Conservation (phyloP, 805 yeast genomes). For the Debaryomyces hansenii region DNA sequence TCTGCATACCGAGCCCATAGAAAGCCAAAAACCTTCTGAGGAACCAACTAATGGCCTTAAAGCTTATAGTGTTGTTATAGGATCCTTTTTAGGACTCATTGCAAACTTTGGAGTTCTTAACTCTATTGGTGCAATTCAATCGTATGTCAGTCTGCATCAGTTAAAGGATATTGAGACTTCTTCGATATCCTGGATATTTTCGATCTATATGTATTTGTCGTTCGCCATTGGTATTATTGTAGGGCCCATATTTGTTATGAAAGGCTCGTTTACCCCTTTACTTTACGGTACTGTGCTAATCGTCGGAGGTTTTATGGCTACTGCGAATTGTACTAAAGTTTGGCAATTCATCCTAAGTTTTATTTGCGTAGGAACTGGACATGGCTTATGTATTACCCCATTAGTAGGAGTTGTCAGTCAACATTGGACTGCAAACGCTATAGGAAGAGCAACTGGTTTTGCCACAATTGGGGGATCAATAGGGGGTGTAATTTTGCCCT, state of each 20-base stretch:
- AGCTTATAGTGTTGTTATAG: slow-evolving; percentile 59
- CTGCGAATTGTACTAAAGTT: slow-evolving; percentile 52
- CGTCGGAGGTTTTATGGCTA: slow-evolving; percentile 52
- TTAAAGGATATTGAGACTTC: slow-evolving; percentile 45
- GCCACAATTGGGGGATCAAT: slow-evolving; percentile 33
- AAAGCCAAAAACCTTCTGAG: neutral
- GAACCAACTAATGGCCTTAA: slow-evolving; percentile 45
- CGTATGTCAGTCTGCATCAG: slow-evolving; percentile 58
- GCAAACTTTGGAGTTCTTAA: slow-evolving; percentile 59
- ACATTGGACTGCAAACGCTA: slow-evolving; percentile 60
- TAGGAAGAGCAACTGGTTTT: slow-evolving; percentile 46
- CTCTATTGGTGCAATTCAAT: slow-evolving; percentile 61
- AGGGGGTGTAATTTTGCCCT: slow-evolving; percentile 29
- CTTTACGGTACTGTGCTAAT: slow-evolving; percentile 41
- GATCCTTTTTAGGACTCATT: slow-evolving; percentile 56
- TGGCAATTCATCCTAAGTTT: slow-evolving; percentile 65
- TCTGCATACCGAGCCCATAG: neutral
- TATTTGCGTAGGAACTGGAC: slow-evolving; percentile 56
- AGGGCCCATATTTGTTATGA: slow-evolving; percentile 64
- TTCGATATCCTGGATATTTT: slow-evolving; percentile 63
- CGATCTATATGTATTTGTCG: slow-evolving; percentile 51
- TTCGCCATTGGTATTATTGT: slow-evolving; percentile 50
- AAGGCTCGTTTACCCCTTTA: slow-evolving; percentile 51
- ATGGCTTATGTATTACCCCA: slow-evolving; percentile 62
- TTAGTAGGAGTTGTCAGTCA: slow-evolving; percentile 55